Evolutionary conservation across 2,329 filamentous ascomycete species (phyloP), one percentile per base, ranked within the genome.

Genomic region (Raffaelea ambrosiae): DNA sequence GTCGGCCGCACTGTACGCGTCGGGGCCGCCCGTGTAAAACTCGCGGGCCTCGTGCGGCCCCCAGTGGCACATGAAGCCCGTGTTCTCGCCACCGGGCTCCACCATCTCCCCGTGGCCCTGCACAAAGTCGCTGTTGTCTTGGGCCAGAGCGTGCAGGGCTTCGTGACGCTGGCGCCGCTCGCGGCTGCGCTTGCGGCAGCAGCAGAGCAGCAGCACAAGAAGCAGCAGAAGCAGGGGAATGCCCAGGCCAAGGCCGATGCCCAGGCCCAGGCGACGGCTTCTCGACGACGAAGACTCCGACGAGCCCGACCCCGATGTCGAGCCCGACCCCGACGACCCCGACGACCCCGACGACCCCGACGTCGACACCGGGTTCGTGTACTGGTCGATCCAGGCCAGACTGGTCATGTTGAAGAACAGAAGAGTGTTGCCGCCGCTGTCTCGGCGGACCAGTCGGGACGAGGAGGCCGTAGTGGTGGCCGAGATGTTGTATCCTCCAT

Each of bases 181-280:
- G 16, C 55, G 48, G 10, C 54, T 59, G n/a, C 69, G 68, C 29
- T 66, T 69, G 48, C 74, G 77, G 50, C 73, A 71, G 47, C 76
- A 66, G 48, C 65, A 72, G 19, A 75, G 47, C 10, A 54, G 13
- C 5, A 55, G 55, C 1, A 77, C 21, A 2, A 74, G 53, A 1
- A 73, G 63, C 1, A 79, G 64, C 0, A 79, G 51, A 3, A 79
- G 57, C 1, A 76, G 66, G 0, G 75, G 66, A 2, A 84, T 59
- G 2, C 82, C 84, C 1, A 88, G 63, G 2, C 84, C 83, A 1
- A 88, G 59, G 0, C 83, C 84, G 2, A 83, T 64, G 0, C 82
- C 82, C 0, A 87, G 66, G 1, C 81, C 81, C 4, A 83, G 7
- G 11, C 35, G 33, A 35, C 9, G 40, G 16, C 13, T 29, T 8